phyloP scores from a whole-genome alignment of 768 basidiomycete species.

The Phaffia tasmanica region DNA sequence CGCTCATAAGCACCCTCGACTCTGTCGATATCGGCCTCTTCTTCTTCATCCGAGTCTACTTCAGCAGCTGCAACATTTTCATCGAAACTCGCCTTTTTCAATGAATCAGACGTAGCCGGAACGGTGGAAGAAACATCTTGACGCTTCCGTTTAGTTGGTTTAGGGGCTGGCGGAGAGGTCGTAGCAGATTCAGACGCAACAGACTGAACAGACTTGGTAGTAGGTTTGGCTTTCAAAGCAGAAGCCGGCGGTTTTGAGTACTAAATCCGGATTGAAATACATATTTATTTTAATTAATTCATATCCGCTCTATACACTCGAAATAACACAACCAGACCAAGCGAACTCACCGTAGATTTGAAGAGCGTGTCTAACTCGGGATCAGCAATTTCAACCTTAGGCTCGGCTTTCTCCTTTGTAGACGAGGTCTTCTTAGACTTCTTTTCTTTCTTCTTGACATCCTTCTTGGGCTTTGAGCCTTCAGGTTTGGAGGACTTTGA shows the following conservation, averaged over 20 bases:
- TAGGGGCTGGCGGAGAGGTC: not conserved
- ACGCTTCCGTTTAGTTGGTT: not conserved
- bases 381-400: slow-evolving; percentile 9
- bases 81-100: not conserved
- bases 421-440: slow-evolving; percentile 15
- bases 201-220: not conserved
- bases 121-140: not conserved
- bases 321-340: too few relatives aligned
- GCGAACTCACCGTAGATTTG: slow-evolving; percentile 20
- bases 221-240: too few relatives aligned
- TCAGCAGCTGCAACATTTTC: slow-evolving; percentile 13
- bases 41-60: slow-evolving; percentile 8
- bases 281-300: too few relatives aligned
- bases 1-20: slow-evolving; percentile 26
- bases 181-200: not conserved
- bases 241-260: not conserved
- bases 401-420: not conserved
- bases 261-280: too few relatives aligned
- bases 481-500: too few relatives aligned
- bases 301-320: too few relatives aligned
- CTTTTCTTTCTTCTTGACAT: slow-evolving; percentile 15
- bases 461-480: too few relatives aligned
- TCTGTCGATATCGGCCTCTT: slow-evolving; percentile 25
- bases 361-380: slow-evolving; percentile 23
- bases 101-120: not conserved